A percentile compares a stretch with the other conserved stretches of the same genome.
phyloP scores from a whole-genome alignment of 2,329 filamentous ascomycete species.

The Calycina herbarum region DNA sequence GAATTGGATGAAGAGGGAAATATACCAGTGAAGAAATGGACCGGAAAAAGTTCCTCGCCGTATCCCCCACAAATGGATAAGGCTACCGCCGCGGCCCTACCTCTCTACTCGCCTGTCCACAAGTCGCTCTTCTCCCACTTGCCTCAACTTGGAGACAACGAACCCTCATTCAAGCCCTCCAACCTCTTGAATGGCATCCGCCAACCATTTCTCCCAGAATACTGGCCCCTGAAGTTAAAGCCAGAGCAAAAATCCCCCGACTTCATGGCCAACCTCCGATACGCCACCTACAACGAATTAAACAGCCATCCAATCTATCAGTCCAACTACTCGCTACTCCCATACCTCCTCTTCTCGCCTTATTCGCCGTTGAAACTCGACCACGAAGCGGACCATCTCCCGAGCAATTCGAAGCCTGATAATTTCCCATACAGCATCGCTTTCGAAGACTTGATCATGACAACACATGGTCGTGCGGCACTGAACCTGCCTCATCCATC shows the following conservation, averaged over 20 bases:
- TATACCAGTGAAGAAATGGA: constrained; percentile 19
- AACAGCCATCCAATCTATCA: constrained; percentile 17
- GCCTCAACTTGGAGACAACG: constrained; percentile 13
- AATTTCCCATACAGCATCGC: constrained; percentile 33
- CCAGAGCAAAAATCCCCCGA: constrained; percentile 13
- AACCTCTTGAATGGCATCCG: constrained; percentile 60
- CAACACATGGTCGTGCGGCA: constrained; percentile 15
- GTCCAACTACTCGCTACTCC: constrained; percentile 34
- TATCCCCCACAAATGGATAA: neutral
- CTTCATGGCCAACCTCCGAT: constrained; percentile 22
- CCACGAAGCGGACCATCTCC: neutral
- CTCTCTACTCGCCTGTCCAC: constrained; percentile 32
- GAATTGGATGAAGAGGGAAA: constrained; percentile 17
- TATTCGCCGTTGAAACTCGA: constrained; percentile 36
- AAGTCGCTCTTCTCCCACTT: constrained; percentile 30
- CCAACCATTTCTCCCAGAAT: constrained; percentile 3
- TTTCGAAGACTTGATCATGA: constrained; percentile 36
- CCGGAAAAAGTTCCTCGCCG: neutral
- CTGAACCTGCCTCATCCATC: neutral
- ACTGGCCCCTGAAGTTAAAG: constrained; percentile 12
- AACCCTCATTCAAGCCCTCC: constrained; percentile 62
- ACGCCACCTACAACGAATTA: constrained; percentile 25
- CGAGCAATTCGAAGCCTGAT: neutral
- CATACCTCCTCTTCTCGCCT: constrained; percentile 37
- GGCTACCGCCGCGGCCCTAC: constrained; percentile 25